phyloP scores from a whole-genome alignment of 2,329 filamentous ascomycete species.

The Exophiala bonariae region DNA sequence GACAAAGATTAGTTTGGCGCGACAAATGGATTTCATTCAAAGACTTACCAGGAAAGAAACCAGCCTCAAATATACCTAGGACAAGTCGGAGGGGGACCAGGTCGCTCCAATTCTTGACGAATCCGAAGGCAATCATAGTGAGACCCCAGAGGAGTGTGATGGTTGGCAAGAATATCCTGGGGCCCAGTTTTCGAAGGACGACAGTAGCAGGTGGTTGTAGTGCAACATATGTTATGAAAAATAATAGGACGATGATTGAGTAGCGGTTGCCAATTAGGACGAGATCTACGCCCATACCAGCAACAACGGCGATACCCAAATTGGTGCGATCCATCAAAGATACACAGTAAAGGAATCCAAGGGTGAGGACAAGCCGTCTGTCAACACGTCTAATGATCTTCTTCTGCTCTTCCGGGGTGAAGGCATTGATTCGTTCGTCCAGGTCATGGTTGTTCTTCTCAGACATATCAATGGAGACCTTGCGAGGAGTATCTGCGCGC shows the following conservation, averaged over 20 bases:
- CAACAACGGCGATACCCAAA: constrained; percentile 70
- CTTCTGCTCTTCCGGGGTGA: constrained; percentile 58
- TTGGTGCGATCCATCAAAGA: constrained; percentile 80
- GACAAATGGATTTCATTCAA: background rate
- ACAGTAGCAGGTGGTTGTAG: constrained; percentile 73
- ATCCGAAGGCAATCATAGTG: constrained; percentile 38
- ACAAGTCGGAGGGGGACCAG: constrained; percentile 36
- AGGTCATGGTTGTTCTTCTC: constrained; percentile 7
- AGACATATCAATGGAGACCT: constrained; percentile 9
- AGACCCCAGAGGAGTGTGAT: constrained; percentile 48
- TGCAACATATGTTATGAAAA: constrained; percentile 72
- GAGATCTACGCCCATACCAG: constrained; percentile 45
- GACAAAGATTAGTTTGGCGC: constrained; percentile 55
- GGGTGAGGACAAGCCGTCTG: constrained; percentile 60
- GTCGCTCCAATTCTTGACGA: constrained; percentile 30
- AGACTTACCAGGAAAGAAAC: constrained; percentile 63
- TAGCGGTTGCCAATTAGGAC: constrained; percentile 30
- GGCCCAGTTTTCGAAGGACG: constrained; percentile 65
- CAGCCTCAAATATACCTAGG: constrained; percentile 65
- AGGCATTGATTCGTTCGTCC: constrained; percentile 17
- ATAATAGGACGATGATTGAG: constrained; percentile 68
- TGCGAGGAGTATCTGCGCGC: constrained; percentile 6
- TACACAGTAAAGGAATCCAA: constrained; percentile 70
- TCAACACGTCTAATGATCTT: constrained; percentile 71
- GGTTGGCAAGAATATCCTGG: constrained; percentile 31